Conservation (phyloP, 768 basidiomycete genomes). For the Candolleomyces efflorescens region DNA sequence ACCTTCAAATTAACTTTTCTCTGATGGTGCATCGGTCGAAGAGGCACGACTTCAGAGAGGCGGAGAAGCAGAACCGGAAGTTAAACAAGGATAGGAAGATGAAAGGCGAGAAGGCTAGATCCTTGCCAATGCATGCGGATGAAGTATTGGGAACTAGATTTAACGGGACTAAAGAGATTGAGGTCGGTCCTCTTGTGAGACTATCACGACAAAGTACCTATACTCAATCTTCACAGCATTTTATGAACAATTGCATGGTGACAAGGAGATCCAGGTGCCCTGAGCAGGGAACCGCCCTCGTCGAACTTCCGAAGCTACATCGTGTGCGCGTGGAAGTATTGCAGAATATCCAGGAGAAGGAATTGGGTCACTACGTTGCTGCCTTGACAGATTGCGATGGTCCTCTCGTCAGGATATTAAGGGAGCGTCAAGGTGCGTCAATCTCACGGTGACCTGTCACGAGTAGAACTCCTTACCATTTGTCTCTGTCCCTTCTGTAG, state of each 20-base stretch:
- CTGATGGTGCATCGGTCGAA: not conserved
- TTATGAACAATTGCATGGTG: not conserved
- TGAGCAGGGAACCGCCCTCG: not conserved
- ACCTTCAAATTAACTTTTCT: not conserved
- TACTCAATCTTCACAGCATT: not conserved
- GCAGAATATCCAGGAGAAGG: not conserved
- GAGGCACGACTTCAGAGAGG: not conserved
- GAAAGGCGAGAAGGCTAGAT: not conserved
- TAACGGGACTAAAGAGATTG: not conserved
- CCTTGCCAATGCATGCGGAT: too few relatives aligned
- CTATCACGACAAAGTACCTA: not conserved
- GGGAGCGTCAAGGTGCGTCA: not conserved
- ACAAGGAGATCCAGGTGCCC: not conserved
- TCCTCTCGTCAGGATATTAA: not conserved
- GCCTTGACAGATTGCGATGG: not conserved
- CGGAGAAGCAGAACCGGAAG: not conserved
- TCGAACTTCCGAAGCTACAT: not conserved
- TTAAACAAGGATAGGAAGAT: not conserved
- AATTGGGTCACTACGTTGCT: not conserved
- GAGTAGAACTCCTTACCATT: too few relatives aligned
- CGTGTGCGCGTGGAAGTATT: not conserved
- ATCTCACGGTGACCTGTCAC: too few relatives aligned
- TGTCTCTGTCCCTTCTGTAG: too few relatives aligned
- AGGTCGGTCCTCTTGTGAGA: not conserved
- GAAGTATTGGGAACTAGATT: too few relatives aligned